Percentiles rank a stretch among this genome's conserved stretches.
These are phyloP conservation scores for Pholiota microspora DNA, from an alignment of 768 basidiomycete genomes.

Conservation along the genomic window DNA sequence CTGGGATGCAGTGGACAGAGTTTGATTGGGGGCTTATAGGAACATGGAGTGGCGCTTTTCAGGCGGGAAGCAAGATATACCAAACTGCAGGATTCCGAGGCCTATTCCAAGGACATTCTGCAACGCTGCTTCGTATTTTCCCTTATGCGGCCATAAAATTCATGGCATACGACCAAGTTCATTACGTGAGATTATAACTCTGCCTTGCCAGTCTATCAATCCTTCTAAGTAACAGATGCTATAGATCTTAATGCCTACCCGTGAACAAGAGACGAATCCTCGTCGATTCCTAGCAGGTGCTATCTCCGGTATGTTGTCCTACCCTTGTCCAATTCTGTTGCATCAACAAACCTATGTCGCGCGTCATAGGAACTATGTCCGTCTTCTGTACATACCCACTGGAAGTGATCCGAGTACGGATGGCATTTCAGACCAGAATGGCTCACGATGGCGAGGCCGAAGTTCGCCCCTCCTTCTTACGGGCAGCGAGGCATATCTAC, in stretches of 20 bases:
- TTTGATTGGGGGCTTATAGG: slow-evolving; percentile 44
- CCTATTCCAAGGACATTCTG: slow-evolving; percentile 93
- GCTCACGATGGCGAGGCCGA: slow-evolving; percentile 20
- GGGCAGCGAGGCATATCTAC: slow-evolving; percentile 66
- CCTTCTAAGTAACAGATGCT: slow-evolving; percentile 11
- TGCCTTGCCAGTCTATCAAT: neutral
- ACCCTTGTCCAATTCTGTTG: neutral
- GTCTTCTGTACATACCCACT: slow-evolving; percentile 94
- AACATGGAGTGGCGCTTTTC: slow-evolving; percentile 81
- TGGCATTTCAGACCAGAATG: slow-evolving; percentile 78
- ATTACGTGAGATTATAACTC: slow-evolving; percentile 49
- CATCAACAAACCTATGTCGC: neutral
- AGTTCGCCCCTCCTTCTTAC: slow-evolving; percentile 48
- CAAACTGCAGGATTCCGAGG: slow-evolving; percentile 67
- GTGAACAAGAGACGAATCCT: slow-evolving; percentile 69
- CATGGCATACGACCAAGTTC: slow-evolving; percentile 91
- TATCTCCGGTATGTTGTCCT: slow-evolving; percentile 62
- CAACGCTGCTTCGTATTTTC: slow-evolving; percentile 90
- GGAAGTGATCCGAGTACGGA: slow-evolving; percentile 91
- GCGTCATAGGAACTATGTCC: slow-evolving; percentile 68
- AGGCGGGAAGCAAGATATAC: slow-evolving; percentile 75
- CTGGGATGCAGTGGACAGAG: neutral
- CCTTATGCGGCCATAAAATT: slow-evolving; percentile 98
- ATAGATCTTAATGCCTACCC: slow-evolving; percentile 85
- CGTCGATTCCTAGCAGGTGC: slow-evolving; percentile 87